Base-by-base conservation (phyloP, 2,329 filamentous ascomycete genomes). In the Epichloe glyceriae region DNA sequence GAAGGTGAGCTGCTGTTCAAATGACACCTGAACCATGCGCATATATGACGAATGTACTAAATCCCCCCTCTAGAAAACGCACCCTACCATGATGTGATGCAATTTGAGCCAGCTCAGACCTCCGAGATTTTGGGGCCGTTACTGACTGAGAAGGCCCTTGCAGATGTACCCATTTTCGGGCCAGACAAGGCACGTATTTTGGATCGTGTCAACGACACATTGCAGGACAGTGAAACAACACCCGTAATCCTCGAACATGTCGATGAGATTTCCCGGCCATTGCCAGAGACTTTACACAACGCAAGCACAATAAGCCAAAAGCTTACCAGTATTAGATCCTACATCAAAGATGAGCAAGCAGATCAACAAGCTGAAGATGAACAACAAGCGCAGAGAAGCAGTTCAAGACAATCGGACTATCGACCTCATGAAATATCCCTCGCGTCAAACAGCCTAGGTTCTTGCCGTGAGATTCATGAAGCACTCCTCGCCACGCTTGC, bases 381-480 rank as follows among this genome's bases (percentile, higher is more conserved):
- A 2, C 53, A 62, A 14, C 58, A 60, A 38, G 53, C 58, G 12
- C 57, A 58, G 26, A 57, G 50, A 17, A 57, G 56, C 8, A 60
- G 61, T 22, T 55, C 58, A 10, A 59, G 59, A 39, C 56, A 59
- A 4, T 51, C 66, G 17, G 58, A 65, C 19, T 63, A 62, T 44
- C 62, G 64, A 17, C 58, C 66, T 12, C 63, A 63, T 8, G 64
- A 70, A 41, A 55, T 71, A 22, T 67, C 67, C 2, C 52, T 70
- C 2, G 68, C 67, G 4, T 66, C 67, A 3, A 67, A 67, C 39
- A 68, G 63, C 22, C 56, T 67, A 2, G 64, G 64, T 3, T 76
- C 78, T 14, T 80, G 77, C 51, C 70, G 74, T 17, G 74, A 82
- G 54, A 68, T 76, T 33, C 79, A 83, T 55, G 80, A 83, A 56